Evolutionary conservation across 108 stramenopile species (phyloP).

Genomic region (Schizochytrium sp.): DNA sequence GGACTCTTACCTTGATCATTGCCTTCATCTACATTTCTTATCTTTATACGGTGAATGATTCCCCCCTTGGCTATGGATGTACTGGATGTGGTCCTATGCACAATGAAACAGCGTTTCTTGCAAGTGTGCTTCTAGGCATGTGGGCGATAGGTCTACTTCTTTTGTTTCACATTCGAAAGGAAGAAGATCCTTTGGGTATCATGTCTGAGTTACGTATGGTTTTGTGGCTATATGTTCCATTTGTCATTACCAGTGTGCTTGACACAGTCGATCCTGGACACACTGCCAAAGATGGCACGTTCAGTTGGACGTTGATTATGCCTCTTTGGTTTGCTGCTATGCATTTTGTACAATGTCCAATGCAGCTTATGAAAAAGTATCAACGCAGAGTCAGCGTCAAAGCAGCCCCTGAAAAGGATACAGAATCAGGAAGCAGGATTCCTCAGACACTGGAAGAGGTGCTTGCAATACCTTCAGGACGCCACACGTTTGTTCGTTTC

Average conservation of each 20-base stretch:
- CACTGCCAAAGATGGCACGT: not conserved
- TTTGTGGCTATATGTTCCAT: not conserved
- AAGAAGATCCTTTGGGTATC: slow-evolving; percentile 14
- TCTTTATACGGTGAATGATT: not conserved
- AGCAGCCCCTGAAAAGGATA: not conserved
- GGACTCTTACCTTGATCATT: not conserved
- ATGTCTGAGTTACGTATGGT: not conserved
- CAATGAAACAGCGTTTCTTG: not conserved
- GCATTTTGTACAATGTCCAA: not conserved
- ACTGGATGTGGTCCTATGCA: not conserved
- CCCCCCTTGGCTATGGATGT: not conserved
- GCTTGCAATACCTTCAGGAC: slow-evolving; percentile 21
- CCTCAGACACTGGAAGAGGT: slow-evolving; percentile 19
- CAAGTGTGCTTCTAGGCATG: not conserved
- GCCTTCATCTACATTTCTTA: slow-evolving; percentile 2
- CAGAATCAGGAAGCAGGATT: not conserved
- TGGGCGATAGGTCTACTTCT: not conserved
- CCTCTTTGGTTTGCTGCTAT: not conserved
- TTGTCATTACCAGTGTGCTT: not conserved
- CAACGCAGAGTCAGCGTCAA: not conserved
- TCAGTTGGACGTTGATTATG: not conserved
- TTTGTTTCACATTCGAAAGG: not conserved
- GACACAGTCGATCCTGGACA: not conserved
- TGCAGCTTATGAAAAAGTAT: not conserved
- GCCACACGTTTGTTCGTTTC: slow-evolving; percentile 42